Conservation (phyloP, 1,284 basidiomycete genomes). For the Moniliophthora roreri region DNA sequence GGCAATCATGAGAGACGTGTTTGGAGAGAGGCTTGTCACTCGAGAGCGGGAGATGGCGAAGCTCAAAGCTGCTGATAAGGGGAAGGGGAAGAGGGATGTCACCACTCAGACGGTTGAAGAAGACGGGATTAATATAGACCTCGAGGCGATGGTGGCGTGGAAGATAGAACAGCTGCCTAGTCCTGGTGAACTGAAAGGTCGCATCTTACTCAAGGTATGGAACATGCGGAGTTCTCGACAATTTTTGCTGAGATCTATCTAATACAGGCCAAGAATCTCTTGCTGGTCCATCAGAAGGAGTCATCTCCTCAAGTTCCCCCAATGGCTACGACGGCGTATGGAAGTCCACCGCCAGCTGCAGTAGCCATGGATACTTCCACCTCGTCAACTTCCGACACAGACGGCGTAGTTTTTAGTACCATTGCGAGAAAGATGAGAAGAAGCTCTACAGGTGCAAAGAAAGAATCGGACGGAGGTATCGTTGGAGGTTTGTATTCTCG, state of each 20-base stretch:
- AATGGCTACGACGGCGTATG: slow-evolving; percentile 14
- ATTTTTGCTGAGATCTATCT: neutral
- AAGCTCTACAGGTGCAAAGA: neutral
- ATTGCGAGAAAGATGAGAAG: no score
- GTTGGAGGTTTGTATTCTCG: neutral
- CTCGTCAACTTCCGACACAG: slow-evolving; percentile 45
- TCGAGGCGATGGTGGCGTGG: slow-evolving; percentile 4
- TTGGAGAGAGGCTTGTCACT: slow-evolving; percentile 52
- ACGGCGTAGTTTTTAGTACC: slow-evolving; percentile 17
- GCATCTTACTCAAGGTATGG: slow-evolving; percentile 81
- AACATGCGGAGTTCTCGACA: neutral
- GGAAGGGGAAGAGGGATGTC: neutral
- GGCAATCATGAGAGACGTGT: slow-evolving; percentile 73
- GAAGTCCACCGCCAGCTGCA: slow-evolving; percentile 41
- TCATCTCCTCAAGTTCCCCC: slow-evolving; percentile 14
- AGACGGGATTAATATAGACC: neutral
- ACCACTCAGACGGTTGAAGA: no score
- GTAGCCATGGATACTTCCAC: slow-evolving; percentile 37
- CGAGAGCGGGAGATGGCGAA: slow-evolving; percentile 2
- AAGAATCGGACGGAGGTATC: neutral
- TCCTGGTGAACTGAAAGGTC: slow-evolving; percentile 82
- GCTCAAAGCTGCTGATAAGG: neutral
- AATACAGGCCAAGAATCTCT: slow-evolving; percentile 62
- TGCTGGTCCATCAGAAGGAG: slow-evolving; percentile 20
- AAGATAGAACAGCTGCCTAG: slow-evolving; percentile 60